phyloP scores from a whole-genome alignment of 2,329 filamentous ascomycete genomes.

The Chaetomiaceae sp. region DNA sequence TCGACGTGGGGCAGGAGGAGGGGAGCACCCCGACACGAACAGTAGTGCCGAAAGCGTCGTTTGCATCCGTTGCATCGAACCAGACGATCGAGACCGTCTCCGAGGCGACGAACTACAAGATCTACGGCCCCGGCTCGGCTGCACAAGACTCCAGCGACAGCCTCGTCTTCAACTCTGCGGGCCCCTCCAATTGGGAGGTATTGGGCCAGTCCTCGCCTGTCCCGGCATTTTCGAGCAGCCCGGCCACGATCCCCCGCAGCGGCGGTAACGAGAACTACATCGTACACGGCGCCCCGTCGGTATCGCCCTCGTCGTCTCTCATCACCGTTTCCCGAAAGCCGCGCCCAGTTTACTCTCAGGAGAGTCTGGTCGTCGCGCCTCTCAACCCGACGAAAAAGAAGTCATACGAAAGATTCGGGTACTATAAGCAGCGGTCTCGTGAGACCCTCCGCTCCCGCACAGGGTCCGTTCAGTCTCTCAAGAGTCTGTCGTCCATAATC shows the following conservation, averaged over 20 bases:
- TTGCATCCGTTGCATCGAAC: conserved; percentile 32
- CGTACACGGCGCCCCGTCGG: conserved; percentile 43
- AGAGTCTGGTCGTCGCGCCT: conserved; percentile 56
- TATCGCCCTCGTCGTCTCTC: conserved; percentile 38
- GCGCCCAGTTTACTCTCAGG: conserved; percentile 52
- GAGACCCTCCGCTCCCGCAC: conserved; percentile 49
- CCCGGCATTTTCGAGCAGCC: conserved; percentile 37
- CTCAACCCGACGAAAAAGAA: conserved; percentile 45
- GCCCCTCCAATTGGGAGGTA: conserved; percentile 49
- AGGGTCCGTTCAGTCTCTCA: conserved; percentile 42
- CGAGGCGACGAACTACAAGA: conserved; percentile 52
- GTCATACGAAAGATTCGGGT: conserved; percentile 46
- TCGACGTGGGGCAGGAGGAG: conserved; percentile 18
- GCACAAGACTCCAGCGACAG: conserved; percentile 39
- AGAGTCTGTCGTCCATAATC: conserved; percentile 52
- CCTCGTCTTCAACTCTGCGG: conserved; percentile 39
- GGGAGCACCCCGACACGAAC: conserved; percentile 23
- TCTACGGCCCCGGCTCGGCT: conserved; percentile 42
- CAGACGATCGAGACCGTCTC: conserved; percentile 43
- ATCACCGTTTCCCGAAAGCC: conserved; percentile 32
- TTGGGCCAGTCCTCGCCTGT: conserved; percentile 51
- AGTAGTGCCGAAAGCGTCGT: conserved; percentile 36
- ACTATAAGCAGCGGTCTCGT: conserved; percentile 48
- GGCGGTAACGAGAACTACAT: conserved; percentile 48
- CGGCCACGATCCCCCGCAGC: conserved; percentile 36